Evolutionary conservation across 805 yeast genomes (phyloP), one percentile per base, ranked within the genome.

Genomic region (Pichia cephalocereana): DNA sequence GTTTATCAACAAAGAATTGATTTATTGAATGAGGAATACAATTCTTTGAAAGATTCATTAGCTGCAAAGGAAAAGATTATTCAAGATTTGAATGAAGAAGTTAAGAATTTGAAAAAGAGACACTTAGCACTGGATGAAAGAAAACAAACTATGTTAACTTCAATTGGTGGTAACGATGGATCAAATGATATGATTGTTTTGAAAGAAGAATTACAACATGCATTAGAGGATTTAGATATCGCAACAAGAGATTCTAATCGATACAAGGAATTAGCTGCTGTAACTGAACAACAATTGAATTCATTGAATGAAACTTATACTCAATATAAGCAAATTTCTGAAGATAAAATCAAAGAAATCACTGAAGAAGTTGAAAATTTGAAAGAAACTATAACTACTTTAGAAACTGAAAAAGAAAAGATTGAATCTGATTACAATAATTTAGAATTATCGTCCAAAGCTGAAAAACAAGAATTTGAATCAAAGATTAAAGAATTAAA

Each of bases 201-300:
- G 48, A 62, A 59, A 47, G 54, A 62, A 62, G 67, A 64, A 43
- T 39, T 72, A 54, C 45, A 65, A 49, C 53, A 62, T 48, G 67
- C 82, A 9, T 70, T 73, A 46, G 68, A 71, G 41, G 86, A 82
- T 47, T 70, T 83, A 47, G 75, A 71, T 23, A 67, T 75, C 15
- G 77, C 86, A 0, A 76, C 76, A 53, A 68, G 74, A n/a, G 79
- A 75, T 56, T 72, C 77, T 10, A 71, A 71, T n/a, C 81, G 83
- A 54, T 76, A 82, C 59, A 77, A 80, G 48, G 69, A 68, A n/a
- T 72, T 86, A 39, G 80, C 89, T 0, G 65, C 66, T 45, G 78
- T 84, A 14, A 78, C 87, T 4, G 95, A 86, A 58, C 77, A 75
- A 46, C 79, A 89, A 6, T 68, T 86, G 38, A 64, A 67, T 38